Conservation (phyloP, 2,329 filamentous ascomycete genomes). For the Rhytidhysteron rufulum region DNA sequence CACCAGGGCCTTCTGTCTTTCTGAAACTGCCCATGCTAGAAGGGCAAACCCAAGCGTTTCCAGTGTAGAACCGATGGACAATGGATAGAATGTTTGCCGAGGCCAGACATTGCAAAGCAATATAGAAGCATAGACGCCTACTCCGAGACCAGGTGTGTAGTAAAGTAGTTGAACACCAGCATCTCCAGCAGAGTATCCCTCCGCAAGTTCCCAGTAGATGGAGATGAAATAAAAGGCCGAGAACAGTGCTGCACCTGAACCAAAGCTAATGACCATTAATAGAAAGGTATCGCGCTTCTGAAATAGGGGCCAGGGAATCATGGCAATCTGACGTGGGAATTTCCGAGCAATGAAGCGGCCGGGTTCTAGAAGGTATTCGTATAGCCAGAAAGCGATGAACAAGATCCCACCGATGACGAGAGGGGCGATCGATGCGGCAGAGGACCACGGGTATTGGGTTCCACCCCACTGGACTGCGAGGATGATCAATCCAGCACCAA, state of each 20-base stretch:
- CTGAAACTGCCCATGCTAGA: slow-evolving; percentile 55
- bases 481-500: slow-evolving; percentile 34
- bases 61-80: slow-evolving; percentile 46
- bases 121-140: slow-evolving; percentile 56
- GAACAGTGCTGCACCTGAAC: slow-evolving; percentile 53
- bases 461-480: slow-evolving; percentile 52
- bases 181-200: slow-evolving; percentile 46
- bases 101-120: slow-evolving; percentile 60
- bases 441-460: slow-evolving; percentile 54
- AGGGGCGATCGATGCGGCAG: slow-evolving; percentile 51
- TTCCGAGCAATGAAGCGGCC: slow-evolving; percentile 43
- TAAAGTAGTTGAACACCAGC: slow-evolving; percentile 54
- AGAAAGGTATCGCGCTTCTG: slow-evolving; percentile 55
- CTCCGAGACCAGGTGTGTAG: slow-evolving; percentile 61
- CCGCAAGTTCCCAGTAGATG: slow-evolving; percentile 63
- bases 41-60: slow-evolving; percentile 58
- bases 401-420: slow-evolving; percentile 49
- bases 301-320: slow-evolving; percentile 62
- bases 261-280: slow-evolving; percentile 61
- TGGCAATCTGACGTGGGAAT: slow-evolving; percentile 56
- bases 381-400: slow-evolving; percentile 49
- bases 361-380: slow-evolving; percentile 53
- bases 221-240: slow-evolving; percentile 65
- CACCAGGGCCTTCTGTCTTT: slow-evolving; percentile 47
- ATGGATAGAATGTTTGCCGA: slow-evolving; percentile 57